Percentiles rank a stretch among this genome's conserved stretches.
Conservation (phyloP, 1,284 basidiomycete species). For the Athelia psychrophila region DNA sequence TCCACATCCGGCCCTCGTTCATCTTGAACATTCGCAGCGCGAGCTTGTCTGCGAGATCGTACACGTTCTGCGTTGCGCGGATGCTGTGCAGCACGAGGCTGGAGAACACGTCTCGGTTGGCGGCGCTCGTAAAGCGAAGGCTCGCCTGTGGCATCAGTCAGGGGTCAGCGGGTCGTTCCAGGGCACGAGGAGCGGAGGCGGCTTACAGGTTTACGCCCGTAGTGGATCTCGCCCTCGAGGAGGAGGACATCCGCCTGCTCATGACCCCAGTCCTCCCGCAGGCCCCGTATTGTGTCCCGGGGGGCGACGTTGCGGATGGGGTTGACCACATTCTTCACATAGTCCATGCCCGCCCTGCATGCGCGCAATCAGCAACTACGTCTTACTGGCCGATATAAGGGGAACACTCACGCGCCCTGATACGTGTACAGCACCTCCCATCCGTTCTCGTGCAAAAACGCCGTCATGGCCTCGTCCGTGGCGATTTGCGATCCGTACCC, state of each 20-base stretch:
- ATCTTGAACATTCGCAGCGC: constrained; percentile 26
- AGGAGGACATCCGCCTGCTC: constrained; percentile 30
- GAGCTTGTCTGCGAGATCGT: constrained; percentile 27
- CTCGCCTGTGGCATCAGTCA: constrained; percentile 21
- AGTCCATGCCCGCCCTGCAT: constrained; percentile 34
- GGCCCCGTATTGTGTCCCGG: constrained; percentile 26
- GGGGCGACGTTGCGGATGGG: constrained; percentile 30
- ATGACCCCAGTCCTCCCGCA: constrained; percentile 29
- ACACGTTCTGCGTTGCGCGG: constrained; percentile 25
- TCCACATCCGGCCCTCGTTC: constrained; percentile 33
- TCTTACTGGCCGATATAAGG: background rate
- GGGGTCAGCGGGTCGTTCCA: background rate
- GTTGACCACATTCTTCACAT: constrained; percentile 34
- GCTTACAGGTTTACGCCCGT: constrained; percentile 33
- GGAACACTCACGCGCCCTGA: constrained; percentile 28
- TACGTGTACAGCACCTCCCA: constrained; percentile 31
- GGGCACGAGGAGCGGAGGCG: background rate
- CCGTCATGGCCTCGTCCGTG: constrained; percentile 24
- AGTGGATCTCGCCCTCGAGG: constrained; percentile 36
- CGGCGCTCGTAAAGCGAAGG: constrained; percentile 32
- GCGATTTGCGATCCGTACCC: constrained; percentile 2
- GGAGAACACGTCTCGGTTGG: constrained; percentile 26
- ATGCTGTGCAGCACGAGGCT: constrained; percentile 28
- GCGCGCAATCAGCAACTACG: background rate
- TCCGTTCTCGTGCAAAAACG: constrained; percentile 26